phyloP scores from a whole-genome alignment of 352 stramenopile genomes.

The Phytophthora constricta region DNA sequence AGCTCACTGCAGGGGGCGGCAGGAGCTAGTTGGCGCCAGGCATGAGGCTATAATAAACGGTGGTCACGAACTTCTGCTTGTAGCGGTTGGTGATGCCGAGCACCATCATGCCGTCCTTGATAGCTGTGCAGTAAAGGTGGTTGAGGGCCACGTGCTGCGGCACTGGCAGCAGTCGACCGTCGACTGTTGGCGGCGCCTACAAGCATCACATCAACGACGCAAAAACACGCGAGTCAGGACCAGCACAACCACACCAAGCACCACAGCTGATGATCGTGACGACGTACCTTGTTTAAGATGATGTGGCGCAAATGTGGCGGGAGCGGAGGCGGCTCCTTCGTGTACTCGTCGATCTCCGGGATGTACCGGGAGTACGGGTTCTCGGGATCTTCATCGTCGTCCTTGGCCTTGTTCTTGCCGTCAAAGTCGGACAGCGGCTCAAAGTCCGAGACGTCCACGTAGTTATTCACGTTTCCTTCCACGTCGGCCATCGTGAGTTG shows the following conservation, averaged over 20 bases:
- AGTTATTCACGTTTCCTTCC: constrained; percentile 99
- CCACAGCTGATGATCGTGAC: neutral
- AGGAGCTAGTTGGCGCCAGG: constrained; percentile 75
- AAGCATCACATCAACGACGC: constrained; percentile 17
- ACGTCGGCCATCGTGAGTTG: constrained; percentile 98
- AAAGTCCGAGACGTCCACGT: constrained; percentile 99
- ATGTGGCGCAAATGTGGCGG: constrained; percentile 99
- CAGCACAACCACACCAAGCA: constrained; percentile 14
- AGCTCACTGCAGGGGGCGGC: constrained; percentile 15
- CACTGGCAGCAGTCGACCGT: constrained; percentile 95
- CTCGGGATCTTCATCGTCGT: constrained; percentile 82
- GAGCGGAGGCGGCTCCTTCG: constrained; percentile 98
- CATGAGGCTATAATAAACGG: constrained; percentile 97
- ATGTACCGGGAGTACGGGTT: constrained; percentile 96
- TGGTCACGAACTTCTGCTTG: constrained; percentile 98
- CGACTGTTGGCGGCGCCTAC: constrained; percentile 92
- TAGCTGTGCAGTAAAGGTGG: constrained; percentile 99
- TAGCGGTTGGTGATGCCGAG: constrained; percentile 98
- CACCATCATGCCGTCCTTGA: constrained; percentile 99
- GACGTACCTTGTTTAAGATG: constrained; percentile 97
- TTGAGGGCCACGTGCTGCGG: constrained; percentile 99
- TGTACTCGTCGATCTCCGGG: constrained; percentile 99
- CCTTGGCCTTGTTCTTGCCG: constrained; percentile 43
- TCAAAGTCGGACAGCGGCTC: constrained; percentile 83
- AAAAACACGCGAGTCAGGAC: constrained; percentile 30